Evolutionary conservation across 2,329 filamentous ascomycete genomes (phyloP).

Genomic region (Teratosphaeria nubilosa): DNA sequence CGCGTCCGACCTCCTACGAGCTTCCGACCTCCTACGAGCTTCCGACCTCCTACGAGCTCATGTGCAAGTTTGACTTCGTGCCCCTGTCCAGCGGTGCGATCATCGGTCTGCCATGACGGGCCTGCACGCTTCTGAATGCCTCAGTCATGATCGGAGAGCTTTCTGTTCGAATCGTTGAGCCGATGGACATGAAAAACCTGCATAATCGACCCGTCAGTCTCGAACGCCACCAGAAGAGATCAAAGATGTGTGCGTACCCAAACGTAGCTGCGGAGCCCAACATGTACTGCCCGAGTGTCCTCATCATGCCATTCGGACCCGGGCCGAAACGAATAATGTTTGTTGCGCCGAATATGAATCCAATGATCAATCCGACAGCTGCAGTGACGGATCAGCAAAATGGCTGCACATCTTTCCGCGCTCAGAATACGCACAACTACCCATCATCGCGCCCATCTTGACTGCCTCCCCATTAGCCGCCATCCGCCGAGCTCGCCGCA

Average conservation of each 20-base stretch:
- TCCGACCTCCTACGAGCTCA: background rate
- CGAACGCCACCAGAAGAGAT: background rate
- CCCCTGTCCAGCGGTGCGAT: slow-evolving; percentile 40
- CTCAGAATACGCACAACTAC: slow-evolving; percentile 65
- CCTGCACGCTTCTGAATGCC: slow-evolving; percentile 63
- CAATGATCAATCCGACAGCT: slow-evolving; percentile 95
- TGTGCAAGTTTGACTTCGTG: background rate
- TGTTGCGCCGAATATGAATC: slow-evolving; percentile 87
- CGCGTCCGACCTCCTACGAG: too few relatives aligned
- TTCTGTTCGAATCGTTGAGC: slow-evolving; percentile 90
- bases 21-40: too few relatives aligned
- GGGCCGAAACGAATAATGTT: slow-evolving; percentile 94
- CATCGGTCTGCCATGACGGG: slow-evolving; percentile 53
- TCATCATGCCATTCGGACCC: slow-evolving; percentile 84
- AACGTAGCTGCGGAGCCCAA: slow-evolving; percentile 88
- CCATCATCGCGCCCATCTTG: slow-evolving; percentile 99
- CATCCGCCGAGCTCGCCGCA: background rate
- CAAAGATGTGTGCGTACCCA: slow-evolving; percentile 54
- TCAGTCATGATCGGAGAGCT: slow-evolving; percentile 65
- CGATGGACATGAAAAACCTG: slow-evolving; percentile 97
- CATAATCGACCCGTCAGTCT: background rate
- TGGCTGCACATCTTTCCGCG: background rate
- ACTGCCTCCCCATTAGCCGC: slow-evolving; percentile 43
- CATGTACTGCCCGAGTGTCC: slow-evolving; percentile 96
- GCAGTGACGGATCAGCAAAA: slow-evolving; percentile 3